Conservation (phyloP, 2,329 filamentous ascomycete species). For the Curvularia sp. region DNA sequence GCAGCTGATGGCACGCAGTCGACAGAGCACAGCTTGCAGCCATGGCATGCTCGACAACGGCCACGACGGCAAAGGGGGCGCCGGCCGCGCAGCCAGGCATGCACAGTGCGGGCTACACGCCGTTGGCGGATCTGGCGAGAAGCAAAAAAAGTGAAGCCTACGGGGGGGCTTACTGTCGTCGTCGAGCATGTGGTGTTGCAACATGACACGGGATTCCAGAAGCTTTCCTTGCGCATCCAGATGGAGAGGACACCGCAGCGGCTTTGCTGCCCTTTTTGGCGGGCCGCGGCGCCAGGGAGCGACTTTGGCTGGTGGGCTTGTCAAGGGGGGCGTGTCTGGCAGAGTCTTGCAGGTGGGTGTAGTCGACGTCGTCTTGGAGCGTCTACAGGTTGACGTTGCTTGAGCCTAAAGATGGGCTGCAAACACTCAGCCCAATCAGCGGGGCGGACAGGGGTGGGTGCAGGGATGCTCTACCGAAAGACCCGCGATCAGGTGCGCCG, state of each 20-base stretch:
- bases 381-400: constrained; percentile 49
- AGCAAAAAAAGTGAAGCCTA: constrained; percentile 14
- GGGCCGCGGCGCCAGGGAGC: constrained; percentile 29
- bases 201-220: constrained; percentile 45
- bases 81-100: constrained; percentile 19
- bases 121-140: constrained; percentile 24
- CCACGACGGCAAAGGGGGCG: neutral
- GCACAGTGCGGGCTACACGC: constrained; percentile 23
- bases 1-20: constrained; percentile 40
- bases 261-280: constrained; percentile 44
- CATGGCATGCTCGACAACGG: constrained; percentile 19
- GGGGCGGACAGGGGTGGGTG: constrained; percentile 39
- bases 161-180: constrained; percentile 29
- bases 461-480: constrained; percentile 34
- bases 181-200: constrained; percentile 35
- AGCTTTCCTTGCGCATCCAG: constrained; percentile 39
- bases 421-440: constrained; percentile 45
- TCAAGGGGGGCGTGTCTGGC: constrained; percentile 33
- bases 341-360: constrained; percentile 39
- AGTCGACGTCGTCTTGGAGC: constrained; percentile 43
- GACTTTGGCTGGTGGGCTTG: constrained; percentile 28
- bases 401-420: constrained; percentile 47
- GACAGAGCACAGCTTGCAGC: constrained; percentile 13
- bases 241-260: constrained; percentile 42
- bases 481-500: constrained; percentile 43